Base-by-base conservation (phyloP, 768 basidiomycete genomes). In the Tephrocybe sp. region DNA sequence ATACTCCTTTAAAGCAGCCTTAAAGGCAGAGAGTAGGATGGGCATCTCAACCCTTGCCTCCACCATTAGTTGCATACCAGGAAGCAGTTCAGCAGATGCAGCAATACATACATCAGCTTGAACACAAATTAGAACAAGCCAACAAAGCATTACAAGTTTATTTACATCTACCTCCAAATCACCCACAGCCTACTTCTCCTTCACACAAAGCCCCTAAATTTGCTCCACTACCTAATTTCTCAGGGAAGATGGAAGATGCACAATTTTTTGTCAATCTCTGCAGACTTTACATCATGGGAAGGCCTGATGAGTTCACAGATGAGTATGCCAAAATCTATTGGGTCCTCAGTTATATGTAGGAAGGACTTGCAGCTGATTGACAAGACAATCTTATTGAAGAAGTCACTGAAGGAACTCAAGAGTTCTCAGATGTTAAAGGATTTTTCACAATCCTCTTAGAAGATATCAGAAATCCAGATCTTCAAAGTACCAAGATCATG, bases 211-310 rank as follows among this genome's bases (percentile, higher is more conserved):
- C 14, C 15, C 12, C 43, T 11, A 44, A 44, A 23, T 44, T 44
- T 44, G 25, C 26, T 6, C n/a, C n/a, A n/a, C 46, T 36, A 37
- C 46, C 46, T 17, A 37, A 24, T 8, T 48, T 48, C 34, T 48
- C 37, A 24, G 46, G 46, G 15, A 48, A 48, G n/a, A 48, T 48
- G 46, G 36, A 14, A 23, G 34, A 48, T 24, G 46, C 37, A 17
- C 6, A 38, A 25, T 25, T 36, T 1, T 48, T 48, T 48, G 34
- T 9, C 34, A 37, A 48, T 17, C 38, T 23, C 7, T 48, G 46
- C 46, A 20, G 18, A 26, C 11, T 48, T 15, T 48, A 48, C 21
- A 48, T 48, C 15, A 15, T 20, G n/a, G 46, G 46, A 21, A 37
- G 46, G 18, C 11, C 12, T 5, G 25, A 30, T 12, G 43, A 44